Percentiles rank a stretch among this genome's conserved stretches.
Evolutionary conservation across 768 basidiomycete species (phyloP).

Genomic region (Rhizopogon roseolus): DNA sequence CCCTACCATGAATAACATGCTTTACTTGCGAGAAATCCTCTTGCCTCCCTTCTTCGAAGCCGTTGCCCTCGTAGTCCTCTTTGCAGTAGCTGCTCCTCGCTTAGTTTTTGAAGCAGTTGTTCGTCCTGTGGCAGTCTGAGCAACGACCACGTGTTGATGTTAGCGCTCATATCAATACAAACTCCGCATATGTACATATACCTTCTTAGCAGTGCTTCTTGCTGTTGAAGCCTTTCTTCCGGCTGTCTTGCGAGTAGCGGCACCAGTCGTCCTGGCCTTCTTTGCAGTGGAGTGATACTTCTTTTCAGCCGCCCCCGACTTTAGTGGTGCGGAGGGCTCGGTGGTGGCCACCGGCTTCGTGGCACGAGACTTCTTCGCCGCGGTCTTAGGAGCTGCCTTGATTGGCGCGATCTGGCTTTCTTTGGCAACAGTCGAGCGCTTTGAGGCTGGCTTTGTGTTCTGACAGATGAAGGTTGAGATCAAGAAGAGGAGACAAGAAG

Average conservation of each 20-base stretch:
- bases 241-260: conserved; percentile 6
- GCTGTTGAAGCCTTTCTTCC: conserved; percentile 3
- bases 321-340: conserved; percentile 1
- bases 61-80: neutral
- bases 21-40: neutral
- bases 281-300: conserved; percentile 22
- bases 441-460: conserved; percentile 11
- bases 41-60: neutral
- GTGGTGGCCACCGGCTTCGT: neutral
- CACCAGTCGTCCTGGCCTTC: conserved; percentile 12
- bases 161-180: neutral
- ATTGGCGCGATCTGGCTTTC: neutral
- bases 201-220: conserved; percentile 6
- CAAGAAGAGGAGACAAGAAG: neutral
- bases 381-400: neutral
- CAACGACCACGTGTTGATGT: neutral
- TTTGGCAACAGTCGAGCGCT: neutral
- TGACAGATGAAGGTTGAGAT: neutral
- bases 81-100: neutral
- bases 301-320: conserved; percentile 4
- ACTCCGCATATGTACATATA: neutral
- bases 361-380: conserved; percentile 1
- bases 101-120: neutral
- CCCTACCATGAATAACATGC: conserved; percentile 2
- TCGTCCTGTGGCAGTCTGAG: neutral